Percentiles rank a stretch among this genome's conserved stretches.
Evolutionary conservation across 2,329 filamentous ascomycete species (phyloP).

Genomic region (Macrophomina phaseolina): DNA sequence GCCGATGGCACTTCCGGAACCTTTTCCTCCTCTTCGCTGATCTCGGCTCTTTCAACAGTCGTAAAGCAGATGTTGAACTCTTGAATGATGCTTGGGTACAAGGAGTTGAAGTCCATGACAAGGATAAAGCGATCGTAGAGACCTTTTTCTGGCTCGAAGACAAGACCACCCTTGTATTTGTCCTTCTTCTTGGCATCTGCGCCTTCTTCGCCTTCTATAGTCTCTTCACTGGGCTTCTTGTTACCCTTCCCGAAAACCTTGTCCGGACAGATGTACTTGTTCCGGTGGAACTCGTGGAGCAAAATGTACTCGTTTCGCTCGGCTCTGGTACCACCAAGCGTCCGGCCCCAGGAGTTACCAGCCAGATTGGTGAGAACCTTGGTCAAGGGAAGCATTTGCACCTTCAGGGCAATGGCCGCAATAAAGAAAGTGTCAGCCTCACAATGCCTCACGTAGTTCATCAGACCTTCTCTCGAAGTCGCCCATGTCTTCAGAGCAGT

Average conservation of each 20-base stretch:
- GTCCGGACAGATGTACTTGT: conserved; percentile 98
- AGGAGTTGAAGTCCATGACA: conserved; percentile 99
- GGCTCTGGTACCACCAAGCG: conserved; percentile 90
- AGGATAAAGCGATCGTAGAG: conserved; percentile 98
- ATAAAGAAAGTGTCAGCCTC: conserved; percentile 97
- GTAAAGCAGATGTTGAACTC: conserved; percentile 99
- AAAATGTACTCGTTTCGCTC: conserved; percentile 99
- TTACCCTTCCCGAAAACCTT: conserved; percentile 84
- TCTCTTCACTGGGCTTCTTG: conserved; percentile 73
- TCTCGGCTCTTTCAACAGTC: conserved; percentile 79
- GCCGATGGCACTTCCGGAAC: conserved; percentile 82
- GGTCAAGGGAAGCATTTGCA: conserved; percentile 91
- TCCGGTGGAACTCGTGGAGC: conserved; percentile 92
- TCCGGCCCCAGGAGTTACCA: conserved; percentile 97
- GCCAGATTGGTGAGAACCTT: conserved; percentile 96
- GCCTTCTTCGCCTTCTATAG: conserved; percentile 70
- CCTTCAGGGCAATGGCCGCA: conserved; percentile 83
- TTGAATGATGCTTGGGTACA: conserved; percentile 98
- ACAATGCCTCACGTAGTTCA: conserved; percentile 93
- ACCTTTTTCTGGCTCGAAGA: conserved; percentile 97
- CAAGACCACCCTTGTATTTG: conserved; percentile 97
- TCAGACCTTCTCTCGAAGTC: conserved; percentile 78
- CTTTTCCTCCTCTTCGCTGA: conserved; percentile 83
- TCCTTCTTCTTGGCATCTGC: conserved; percentile 92
- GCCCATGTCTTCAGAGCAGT: conserved; percentile 86